Conservation (phyloP, 441 rosid species). For the Jatropha multifida region DNA sequence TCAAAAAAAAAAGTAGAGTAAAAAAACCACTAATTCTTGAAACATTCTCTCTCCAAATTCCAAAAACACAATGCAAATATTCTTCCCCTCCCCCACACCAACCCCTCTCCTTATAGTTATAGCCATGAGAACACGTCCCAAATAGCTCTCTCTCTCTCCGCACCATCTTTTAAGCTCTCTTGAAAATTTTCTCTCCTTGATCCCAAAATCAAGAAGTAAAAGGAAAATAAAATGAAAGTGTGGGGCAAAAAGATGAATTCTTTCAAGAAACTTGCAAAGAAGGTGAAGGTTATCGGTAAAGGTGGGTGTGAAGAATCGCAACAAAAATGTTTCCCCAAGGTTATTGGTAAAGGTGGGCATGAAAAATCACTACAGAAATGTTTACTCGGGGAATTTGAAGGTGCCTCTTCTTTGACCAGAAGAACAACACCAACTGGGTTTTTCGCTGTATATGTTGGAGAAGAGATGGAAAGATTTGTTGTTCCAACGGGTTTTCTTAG, state of each 20-base stretch:
- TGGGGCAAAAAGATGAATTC: constrained; percentile 64
- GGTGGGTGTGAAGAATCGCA: too few relatives aligned
- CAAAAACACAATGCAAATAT: constrained; percentile 6
- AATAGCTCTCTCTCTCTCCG: neutral
- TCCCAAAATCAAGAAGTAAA: neutral
- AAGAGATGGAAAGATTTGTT: constrained; percentile 57
- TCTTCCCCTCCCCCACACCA: constrained; percentile 12
- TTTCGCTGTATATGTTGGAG: constrained; percentile 76
- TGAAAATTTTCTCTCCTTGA: neutral
- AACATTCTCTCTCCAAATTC: constrained; percentile 15
- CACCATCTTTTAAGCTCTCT: constrained; percentile 2
- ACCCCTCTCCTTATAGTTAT: neutral
- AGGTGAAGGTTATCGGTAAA: constrained; percentile 47
- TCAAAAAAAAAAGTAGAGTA: neutral
- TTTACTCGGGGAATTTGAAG: constrained; percentile 40
- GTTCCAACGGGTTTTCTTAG: constrained; percentile 67
- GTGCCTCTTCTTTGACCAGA: constrained; percentile 7
- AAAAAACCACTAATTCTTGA: constrained; percentile 5
- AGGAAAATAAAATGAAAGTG: constrained; percentile 31
- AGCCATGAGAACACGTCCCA: constrained; percentile 7
- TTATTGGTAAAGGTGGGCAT: constrained; percentile 1
- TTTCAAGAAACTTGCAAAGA: constrained; percentile 77
- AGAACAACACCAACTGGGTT: constrained; percentile 58
- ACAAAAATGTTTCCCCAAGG: too few relatives aligned
- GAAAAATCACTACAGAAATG: constrained; percentile 39